A percentile compares a stretch with the other conserved stretches of the same genome.
phyloP scores from a whole-genome alignment of 1,284 basidiomycete species.

The Trametes hirsuta region DNA sequence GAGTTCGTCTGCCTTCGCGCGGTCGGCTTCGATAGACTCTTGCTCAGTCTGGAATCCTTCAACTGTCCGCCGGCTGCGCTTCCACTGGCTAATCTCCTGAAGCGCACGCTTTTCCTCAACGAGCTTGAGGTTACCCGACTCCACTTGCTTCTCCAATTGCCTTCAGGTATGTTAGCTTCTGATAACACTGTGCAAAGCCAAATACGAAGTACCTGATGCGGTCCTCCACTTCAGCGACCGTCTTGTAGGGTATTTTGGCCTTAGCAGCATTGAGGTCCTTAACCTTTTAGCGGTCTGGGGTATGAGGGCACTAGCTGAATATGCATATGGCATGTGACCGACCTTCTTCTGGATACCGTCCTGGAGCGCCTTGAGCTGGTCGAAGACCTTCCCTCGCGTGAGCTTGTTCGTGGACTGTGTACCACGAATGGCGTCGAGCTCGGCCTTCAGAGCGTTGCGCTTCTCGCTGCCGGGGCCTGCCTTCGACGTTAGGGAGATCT shows the following conservation, averaged over 20 bases:
- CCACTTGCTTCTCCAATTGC: conserved; percentile 85
- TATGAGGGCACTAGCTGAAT: background rate
- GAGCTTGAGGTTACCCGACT: conserved; percentile 90
- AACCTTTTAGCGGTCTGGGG: conserved; percentile 49
- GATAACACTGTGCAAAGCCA: background rate
- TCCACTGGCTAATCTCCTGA: conserved; percentile 80
- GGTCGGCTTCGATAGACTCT: conserved; percentile 82
- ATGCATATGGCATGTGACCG: conserved; percentile 11
- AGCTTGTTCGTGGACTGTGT: conserved; percentile 85
- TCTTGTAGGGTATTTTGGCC: conserved; percentile 85
- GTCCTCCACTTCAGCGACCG: conserved; percentile 85
- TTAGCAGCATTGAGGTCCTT: conserved; percentile 89
- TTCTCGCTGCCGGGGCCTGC: conserved; percentile 70
- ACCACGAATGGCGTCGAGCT: conserved; percentile 81
- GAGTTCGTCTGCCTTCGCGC: conserved; percentile 78
- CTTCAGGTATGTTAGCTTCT: conserved; percentile 43
- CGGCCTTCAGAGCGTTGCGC: conserved; percentile 74
- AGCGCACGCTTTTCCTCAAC: conserved; percentile 97
- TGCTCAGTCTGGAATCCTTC: conserved; percentile 83
- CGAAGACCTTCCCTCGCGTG: conserved; percentile 75
- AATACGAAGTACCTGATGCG: conserved; percentile 72
- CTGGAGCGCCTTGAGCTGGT: conserved; percentile 84
- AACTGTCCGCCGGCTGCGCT: conserved; percentile 71
- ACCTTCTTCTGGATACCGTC: conserved; percentile 88
- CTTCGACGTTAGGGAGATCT: conserved; percentile 70